Percentiles rank a stretch among this genome's conserved stretches.
phyloP scores from a whole-genome alignment of 108 stramenopile species.

The Nitzschia sp. region DNA sequence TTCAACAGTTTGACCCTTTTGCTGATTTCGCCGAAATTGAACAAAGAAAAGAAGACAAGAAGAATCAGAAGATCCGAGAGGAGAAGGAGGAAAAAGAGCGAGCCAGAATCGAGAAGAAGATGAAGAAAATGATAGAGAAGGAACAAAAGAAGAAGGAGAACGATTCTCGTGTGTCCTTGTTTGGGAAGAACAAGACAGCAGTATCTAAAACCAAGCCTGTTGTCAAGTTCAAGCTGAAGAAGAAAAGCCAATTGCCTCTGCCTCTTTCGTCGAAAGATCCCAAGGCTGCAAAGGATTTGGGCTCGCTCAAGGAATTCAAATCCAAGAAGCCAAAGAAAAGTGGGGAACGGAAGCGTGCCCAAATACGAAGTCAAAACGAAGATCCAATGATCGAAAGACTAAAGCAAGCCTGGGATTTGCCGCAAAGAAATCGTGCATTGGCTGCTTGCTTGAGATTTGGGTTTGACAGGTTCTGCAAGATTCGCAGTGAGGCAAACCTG shows the following conservation, averaged over 20 bases:
- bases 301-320: conserved; percentile 25
- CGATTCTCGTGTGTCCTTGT: conserved; percentile 29
- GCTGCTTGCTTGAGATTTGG: conserved; percentile 76
- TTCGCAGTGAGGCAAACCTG: conserved; percentile 73
- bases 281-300: conserved; percentile 21
- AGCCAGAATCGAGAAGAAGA: conserved; percentile 52
- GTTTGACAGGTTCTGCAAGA: conserved; percentile 76
- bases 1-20: conserved; percentile 74
- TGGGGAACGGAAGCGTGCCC: conserved; percentile 55
- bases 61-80: conserved; percentile 48
- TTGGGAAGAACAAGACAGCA: conserved; percentile 1
- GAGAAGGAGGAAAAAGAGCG: conserved; percentile 79
- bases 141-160: conserved; percentile 53
- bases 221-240: conserved; percentile 17
- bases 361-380: conserved; percentile 64
- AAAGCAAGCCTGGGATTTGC: conserved; percentile 83
- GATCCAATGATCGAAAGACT: conserved; percentile 74
- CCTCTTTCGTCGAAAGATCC: conserved; percentile 17
- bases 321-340: conserved; percentile 50
- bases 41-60: conserved; percentile 61
- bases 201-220: conserved; percentile 10
- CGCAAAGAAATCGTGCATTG: conserved; percentile 63
- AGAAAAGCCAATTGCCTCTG: conserved; percentile 11
- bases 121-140: conserved; percentile 59
- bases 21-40: conserved; percentile 61